These are phyloP conservation scores for Diddensiella transvaalensis DNA, from an alignment of 805 yeast species.

Conservation along the genomic window DNA sequence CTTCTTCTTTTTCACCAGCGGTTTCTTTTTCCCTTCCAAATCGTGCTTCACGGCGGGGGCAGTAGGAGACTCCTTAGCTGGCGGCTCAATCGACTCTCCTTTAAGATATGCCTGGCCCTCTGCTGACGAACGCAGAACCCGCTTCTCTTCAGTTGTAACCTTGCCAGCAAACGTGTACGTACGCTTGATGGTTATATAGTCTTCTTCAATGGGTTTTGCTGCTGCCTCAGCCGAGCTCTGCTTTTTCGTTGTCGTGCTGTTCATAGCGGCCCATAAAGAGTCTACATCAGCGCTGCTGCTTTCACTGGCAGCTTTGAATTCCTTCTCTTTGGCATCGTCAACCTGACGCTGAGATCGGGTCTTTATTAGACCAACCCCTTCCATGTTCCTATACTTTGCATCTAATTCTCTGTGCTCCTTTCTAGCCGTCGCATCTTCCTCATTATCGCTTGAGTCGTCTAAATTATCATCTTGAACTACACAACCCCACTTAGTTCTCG, in stretches of 20 bases:
- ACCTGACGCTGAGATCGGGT: conserved; percentile 60
- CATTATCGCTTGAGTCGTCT: conserved; percentile 35
- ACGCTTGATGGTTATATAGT: conserved; percentile 66
- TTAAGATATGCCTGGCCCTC: conserved; percentile 81
- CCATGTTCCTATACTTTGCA: conserved; percentile 50
- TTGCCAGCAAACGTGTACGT: conserved; percentile 90
- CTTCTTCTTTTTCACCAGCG: conserved; percentile 43
- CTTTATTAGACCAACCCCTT: conserved; percentile 64
- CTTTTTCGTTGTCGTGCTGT: conserved; percentile 31
- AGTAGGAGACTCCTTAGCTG: conserved; percentile 15
- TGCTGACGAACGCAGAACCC: conserved; percentile 72
- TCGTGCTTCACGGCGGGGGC: conserved; percentile 11
- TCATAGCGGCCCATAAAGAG: conserved; percentile 54
- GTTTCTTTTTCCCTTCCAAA: neutral
- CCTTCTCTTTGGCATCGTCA: conserved; percentile 33
- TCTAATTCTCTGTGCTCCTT: conserved; percentile 11
- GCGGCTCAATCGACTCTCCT: conserved; percentile 23
- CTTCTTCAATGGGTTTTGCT: conserved; percentile 32
- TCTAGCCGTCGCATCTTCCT: conserved; percentile 30
- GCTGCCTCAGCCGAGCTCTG: neutral
- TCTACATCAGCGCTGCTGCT: conserved; percentile 41
- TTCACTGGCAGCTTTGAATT: conserved; percentile 16
- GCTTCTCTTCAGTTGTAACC: conserved; percentile 68
- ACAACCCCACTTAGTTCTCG: neutral
- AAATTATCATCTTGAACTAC: conserved; percentile 14